Base-by-base conservation (phyloP, 495 filamentous ascomycete species). In the Hypoxylon cercidicola region DNA sequence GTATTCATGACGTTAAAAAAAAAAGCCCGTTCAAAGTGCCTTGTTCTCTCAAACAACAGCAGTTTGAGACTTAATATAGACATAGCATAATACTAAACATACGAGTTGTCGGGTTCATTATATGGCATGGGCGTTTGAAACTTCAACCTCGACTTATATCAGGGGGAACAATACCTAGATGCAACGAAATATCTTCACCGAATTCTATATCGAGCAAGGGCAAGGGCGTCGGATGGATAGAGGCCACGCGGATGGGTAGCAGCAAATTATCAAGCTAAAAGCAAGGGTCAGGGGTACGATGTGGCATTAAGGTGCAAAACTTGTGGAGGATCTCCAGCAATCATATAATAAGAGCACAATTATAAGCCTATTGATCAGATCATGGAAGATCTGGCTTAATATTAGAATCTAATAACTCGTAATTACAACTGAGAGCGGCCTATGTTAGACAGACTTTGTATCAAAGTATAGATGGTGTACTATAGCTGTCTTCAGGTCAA, bases 231-330 rank as follows among this genome's bases (percentile, higher is more conserved):
- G 13, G 44, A 58, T 50, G 50, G 55, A 40, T 46, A 44, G 15
- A 61, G 32, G 56, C 66, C 66, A 69, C 66, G 66, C 66, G 66
- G 45, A 62, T 58, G 19, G 47, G 66, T 66, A 62, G 66, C 15
- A 68, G 37, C 43, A 48, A 61, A 40, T 54, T 45, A 50, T 55
- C 34, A 55, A 63, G 54, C 46, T 59, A 68, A 55, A 50, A 60
- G 35, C 45, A 60, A 47, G 55, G 49, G 51, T 11, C 56, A 69
- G 53, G 66, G 66, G 39, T 69, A 43, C 20, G 45, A 44, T 56
- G 66, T 64, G 34, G 50, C 52, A 61, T 53, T 35, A 48, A 43
- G 44, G 49, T 51, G 44, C 45, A 50, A 61, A 64, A 37, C 37
- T 34, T 57, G 51, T 46, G 66, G 57, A 65, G 56, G 66, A 69